These are phyloP conservation scores for Nitzschia palea DNA, from an alignment of 108 stramenopile species.

Conservation along the genomic window DNA sequence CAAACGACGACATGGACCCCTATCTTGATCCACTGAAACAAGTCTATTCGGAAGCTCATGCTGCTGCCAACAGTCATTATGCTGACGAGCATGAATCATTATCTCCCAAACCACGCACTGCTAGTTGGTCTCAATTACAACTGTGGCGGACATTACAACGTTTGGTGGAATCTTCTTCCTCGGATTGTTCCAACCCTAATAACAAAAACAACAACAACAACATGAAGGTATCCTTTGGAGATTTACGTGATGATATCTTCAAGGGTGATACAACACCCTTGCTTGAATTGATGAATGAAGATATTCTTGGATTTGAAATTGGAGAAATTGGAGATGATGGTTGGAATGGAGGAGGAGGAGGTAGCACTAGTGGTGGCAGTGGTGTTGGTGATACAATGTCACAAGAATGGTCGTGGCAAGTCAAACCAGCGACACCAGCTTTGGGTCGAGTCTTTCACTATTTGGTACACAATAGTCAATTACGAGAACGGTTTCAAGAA, in stretches of 20 bases:
- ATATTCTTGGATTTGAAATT: constrained; percentile 19
- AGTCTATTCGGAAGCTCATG: constrained; percentile 24
- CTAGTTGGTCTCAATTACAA: constrained; percentile 12
- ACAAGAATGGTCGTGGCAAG: constrained; percentile 15
- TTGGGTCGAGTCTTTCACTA: constrained; percentile 12
- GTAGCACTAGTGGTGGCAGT: background rate
- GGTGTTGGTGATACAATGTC: background rate
- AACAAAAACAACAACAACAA: background rate
- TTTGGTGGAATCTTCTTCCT: constrained; percentile 6
- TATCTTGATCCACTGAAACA: constrained; percentile 25
- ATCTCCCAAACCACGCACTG: background rate
- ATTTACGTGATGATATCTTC: constrained; percentile 19
- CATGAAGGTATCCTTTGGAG: constrained; percentile 9
- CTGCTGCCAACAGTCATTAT: background rate
- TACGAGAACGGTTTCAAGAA: constrained; percentile 13
- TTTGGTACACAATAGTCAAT: constrained; percentile 2
- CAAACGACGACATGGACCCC: constrained; percentile 24
- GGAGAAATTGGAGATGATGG: background rate
- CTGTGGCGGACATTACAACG: constrained; percentile 19
- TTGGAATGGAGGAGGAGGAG: background rate
- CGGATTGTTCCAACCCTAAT: too few relatives aligned
- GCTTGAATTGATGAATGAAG: constrained; percentile 22
- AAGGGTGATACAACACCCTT: constrained; percentile 8
- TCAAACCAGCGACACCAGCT: constrained; percentile 25
- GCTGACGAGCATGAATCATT: background rate